Conservation (phyloP, 176 grass and related monocot species). For the Eragrostis nindensis region DNA sequence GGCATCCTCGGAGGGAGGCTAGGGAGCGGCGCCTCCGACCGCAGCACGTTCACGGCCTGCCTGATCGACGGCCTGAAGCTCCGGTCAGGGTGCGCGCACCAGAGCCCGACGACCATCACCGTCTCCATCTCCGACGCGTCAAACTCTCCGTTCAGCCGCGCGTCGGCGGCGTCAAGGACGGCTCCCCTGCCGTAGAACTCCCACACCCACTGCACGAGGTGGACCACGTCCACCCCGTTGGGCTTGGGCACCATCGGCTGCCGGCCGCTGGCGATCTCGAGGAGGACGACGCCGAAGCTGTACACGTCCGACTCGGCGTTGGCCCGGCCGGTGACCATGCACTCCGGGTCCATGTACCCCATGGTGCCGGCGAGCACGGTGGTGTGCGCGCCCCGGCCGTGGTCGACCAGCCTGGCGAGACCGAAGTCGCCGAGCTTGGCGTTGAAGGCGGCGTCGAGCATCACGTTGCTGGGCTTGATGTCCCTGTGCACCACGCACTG, state of each 20-base stretch:
- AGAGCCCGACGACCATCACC: constrained; percentile 51
- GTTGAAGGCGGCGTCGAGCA: constrained; percentile 35
- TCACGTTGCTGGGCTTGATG: constrained; percentile 52
- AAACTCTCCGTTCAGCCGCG: constrained; percentile 8
- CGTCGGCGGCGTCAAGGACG: constrained; percentile 40
- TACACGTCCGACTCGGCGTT: constrained; percentile 51
- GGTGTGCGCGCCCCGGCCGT: constrained; percentile 2
- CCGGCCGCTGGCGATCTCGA: constrained; percentile 44
- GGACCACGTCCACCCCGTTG: background rate
- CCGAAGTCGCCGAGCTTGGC: constrained; percentile 56
- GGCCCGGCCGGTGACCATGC: constrained; percentile 8
- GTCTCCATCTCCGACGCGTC: constrained; percentile 27
- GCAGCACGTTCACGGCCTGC: constrained; percentile 44
- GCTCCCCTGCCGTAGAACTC: constrained; percentile 11
- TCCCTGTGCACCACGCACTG: constrained; percentile 43
- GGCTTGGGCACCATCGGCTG: background rate
- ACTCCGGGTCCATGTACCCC: constrained; percentile 47
- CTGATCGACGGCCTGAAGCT: constrained; percentile 44
- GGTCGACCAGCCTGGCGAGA: constrained; percentile 41
- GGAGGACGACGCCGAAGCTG: constrained; percentile 52
- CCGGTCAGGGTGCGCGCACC: constrained; percentile 45
- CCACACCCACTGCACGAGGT: constrained; percentile 33
- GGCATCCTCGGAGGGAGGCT: constrained; percentile 43
- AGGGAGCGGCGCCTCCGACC: background rate
- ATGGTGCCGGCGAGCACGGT: constrained; percentile 31